Base-by-base conservation (phyloP, 352 stramenopile species). In the Globisporangium recalcitrans region DNA sequence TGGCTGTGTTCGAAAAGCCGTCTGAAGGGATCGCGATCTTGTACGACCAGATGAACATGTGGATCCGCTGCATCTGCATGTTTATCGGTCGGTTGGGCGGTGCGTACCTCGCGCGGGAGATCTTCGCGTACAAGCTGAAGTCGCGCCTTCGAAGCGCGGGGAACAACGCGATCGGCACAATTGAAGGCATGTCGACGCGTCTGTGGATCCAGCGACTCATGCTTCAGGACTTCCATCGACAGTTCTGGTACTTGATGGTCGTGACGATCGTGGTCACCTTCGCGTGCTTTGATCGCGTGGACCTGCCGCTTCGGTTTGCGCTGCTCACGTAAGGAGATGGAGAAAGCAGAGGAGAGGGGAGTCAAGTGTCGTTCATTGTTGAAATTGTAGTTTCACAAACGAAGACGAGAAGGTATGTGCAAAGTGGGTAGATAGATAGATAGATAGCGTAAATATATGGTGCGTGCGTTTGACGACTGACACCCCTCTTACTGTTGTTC, bases 141-240 rank as follows among this genome's bases (percentile, higher is more conserved):
- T 78, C 72, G 31, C 63, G 80, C 1, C 70, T 93, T 44, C 75
- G 78, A 14, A 54, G 26, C 13, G 36, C 16, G 11, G 64, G 16
- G 31, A 53, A 55, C 16, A 61, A 52, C 0, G 46, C 67, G 16
- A 58, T 72, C 21, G 69, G 55, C 27, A 73, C 64, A 29, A 85
- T 89, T 14, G 82, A 90, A 42, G 79, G 80, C n/a, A 67, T 90
- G 46, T 82, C 85, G 22, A 85, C 79, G 10, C 73, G 84, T 0
- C 64, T 92, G 42, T 91, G 84, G 79, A 89, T 95, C 68, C 84
- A 95, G 58, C 72, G 74, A n/a, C 77, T 95, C 24, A 93, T 95
- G 84, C 67, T 93, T 3, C 80, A 89, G 52, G 84, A 95, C 59
- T 95, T 93, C 46, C 82, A 92, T 31, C 77, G 77, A 4, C 86